Conservation (phyloP, 306 rosid genomes). For the Coriaria nepalensis region DNA sequence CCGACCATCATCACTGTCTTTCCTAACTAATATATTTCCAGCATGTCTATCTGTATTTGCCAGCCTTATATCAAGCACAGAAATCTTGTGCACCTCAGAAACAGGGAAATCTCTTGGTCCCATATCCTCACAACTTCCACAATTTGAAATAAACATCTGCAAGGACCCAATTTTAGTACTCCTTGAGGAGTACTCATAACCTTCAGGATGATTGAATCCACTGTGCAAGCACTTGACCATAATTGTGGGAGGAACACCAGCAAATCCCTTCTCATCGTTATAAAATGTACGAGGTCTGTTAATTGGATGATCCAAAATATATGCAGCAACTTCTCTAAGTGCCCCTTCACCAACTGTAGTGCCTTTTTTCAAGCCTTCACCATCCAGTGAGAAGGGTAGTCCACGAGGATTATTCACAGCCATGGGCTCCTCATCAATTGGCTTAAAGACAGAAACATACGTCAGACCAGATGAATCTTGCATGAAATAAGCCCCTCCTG, state of each 20-base stretch:
- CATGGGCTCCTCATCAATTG: slow-evolving; percentile 68
- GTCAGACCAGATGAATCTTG: slow-evolving; percentile 44
- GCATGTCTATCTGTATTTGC: slow-evolving; percentile 61
- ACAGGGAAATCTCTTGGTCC: slow-evolving; percentile 45
- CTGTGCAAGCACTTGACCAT: slow-evolving; percentile 39
- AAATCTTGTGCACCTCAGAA: slow-evolving; percentile 52
- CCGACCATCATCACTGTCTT: slow-evolving; percentile 22
- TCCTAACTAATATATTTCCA: slow-evolving; percentile 44
- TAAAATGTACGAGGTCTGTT: slow-evolving; percentile 19
- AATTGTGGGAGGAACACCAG: slow-evolving; percentile 52
- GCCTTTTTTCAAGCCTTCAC: slow-evolving; percentile 57
- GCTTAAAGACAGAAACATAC: slow-evolving; percentile 60
- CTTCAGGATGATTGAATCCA: slow-evolving; percentile 38
- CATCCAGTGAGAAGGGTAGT: slow-evolving; percentile 33
- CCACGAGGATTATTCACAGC: slow-evolving; percentile 54
- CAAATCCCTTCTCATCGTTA: slow-evolving; percentile 27
- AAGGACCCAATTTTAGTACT: slow-evolving; percentile 42
- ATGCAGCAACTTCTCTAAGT: slow-evolving; percentile 56
- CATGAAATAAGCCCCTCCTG: slow-evolving; percentile 75
- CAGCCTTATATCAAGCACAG: slow-evolving; percentile 53
- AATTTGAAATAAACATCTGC: slow-evolving; percentile 40
- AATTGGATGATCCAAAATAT: slow-evolving; percentile 54
- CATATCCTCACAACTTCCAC: slow-evolving; percentile 56
- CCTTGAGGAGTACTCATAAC: slow-evolving; percentile 19
- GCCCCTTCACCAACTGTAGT: slow-evolving; percentile 52